Conservation (phyloP, 768 basidiomycete genomes). For the Russula foetens region DNA sequence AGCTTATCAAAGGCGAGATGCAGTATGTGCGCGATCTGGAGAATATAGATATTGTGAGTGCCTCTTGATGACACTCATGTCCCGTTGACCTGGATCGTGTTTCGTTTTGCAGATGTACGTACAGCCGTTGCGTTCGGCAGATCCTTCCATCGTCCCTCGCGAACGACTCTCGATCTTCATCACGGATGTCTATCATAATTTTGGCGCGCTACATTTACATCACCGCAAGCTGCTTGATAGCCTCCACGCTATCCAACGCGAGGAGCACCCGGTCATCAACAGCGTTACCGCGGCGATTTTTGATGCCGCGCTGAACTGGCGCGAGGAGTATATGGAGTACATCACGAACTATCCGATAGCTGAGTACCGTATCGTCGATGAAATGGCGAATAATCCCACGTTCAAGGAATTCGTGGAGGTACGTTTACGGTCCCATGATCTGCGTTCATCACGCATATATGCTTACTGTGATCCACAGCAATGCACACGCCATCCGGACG, state of each 20-base stretch:
- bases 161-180: slow-evolving; percentile 72
- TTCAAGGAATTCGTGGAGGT: slow-evolving; percentile 85
- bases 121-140: slow-evolving; percentile 56
- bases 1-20: slow-evolving; percentile 94
- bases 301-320: slow-evolving; percentile 87
- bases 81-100: not conserved
- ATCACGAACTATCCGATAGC: slow-evolving; percentile 92
- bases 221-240: slow-evolving; percentile 71
- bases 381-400: slow-evolving; percentile 69
- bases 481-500: slow-evolving; percentile 58
- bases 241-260: slow-evolving; percentile 80
- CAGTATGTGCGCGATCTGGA: slow-evolving; percentile 88
- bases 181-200: slow-evolving; percentile 85
- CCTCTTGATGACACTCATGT: not conserved
- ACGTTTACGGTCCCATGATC: slow-evolving; percentile 22
- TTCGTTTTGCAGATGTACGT: slow-evolving; percentile 63
- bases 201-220: slow-evolving; percentile 62
- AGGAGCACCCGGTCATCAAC: slow-evolving; percentile 73
- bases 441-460: not conserved
- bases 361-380: slow-evolving; percentile 79
- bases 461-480: slow-evolving; percentile 25
- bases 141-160: slow-evolving; percentile 71
- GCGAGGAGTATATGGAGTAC: slow-evolving; percentile 89
- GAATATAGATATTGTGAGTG: slow-evolving; percentile 64
- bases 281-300: slow-evolving; percentile 79